Base-by-base conservation (phyloP, 257 asterid species). In the Solanum habrochaites region DNA sequence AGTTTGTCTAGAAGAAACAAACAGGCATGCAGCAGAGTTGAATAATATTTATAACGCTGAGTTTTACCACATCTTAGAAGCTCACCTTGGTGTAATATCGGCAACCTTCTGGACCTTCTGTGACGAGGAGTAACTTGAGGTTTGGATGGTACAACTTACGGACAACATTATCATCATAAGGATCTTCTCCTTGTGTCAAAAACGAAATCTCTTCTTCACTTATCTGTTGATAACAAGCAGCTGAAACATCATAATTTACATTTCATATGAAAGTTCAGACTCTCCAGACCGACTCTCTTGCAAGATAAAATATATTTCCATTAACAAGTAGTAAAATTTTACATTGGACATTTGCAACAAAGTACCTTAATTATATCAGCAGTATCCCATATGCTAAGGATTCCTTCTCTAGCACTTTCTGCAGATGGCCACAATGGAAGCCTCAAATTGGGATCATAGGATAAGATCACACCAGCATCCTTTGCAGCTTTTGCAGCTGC, bases 341-440 rank as follows among this genome's bases (percentile, higher is more conserved):
- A 74, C 31, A 35, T 67, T 42, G 81, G 45, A 27, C 78, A 66
- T 23, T 25, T 66, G 70, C 78, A 88, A 85, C 81, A 58, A 64
- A 91, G 82, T 88, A 97, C 99, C 98, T 97, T 97, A 83, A 96
- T 97, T 47, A 97, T 90, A 87, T 97, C 99, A 87, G 99, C 99
- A 85, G 93, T 91, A 16, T 96, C 95, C 99, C 99, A 97, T 88
- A 95, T 95, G 93, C 99, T 95, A 88, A 96, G 92, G 87, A 97
- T 97, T 89, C 99, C 99, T 93, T 97, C 95, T 90, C 99, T 91
- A 37, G 99, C 99, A 93, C 94, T 94, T 29, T 96, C 95, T 60
- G 98, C 97, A 72, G 99, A 97, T 23, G 98, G 93, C 99, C 99
- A 97, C 87, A 97, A 88, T 3, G 99, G 99, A 87, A 97, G 98